These are phyloP conservation scores for Kwoniella dendrophila DNA, from an alignment of 768 basidiomycete species.

Conservation along the genomic window DNA sequence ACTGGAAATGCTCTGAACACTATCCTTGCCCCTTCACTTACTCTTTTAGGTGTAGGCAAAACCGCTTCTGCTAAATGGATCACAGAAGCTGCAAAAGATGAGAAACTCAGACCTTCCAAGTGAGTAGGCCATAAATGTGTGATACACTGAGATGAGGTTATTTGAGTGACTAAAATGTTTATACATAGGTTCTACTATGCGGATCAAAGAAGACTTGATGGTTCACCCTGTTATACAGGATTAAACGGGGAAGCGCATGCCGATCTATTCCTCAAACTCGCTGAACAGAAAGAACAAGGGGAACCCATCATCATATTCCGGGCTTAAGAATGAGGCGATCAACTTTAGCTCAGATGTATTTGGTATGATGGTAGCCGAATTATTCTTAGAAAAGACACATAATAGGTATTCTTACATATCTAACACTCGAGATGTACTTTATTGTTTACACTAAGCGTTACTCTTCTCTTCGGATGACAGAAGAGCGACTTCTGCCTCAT, in stretches of 20 bases:
- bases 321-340: too few species aligned
- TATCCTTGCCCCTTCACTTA: neutral
- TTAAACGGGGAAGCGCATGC: slow-evolving; percentile 11
- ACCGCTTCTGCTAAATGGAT: slow-evolving; percentile 6
- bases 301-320: slow-evolving; percentile 9
- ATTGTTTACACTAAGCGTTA: too few species aligned
- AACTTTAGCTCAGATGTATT: too few species aligned
- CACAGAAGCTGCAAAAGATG: neutral
- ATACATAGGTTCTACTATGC: slow-evolving; percentile 6
- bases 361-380: too few species aligned
- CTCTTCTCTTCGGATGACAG: too few species aligned
- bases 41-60: slow-evolving; percentile 1
- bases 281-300: slow-evolving; percentile 7
- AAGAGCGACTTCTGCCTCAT: too few species aligned
- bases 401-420: too few species aligned
- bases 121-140: neutral
- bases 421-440: too few species aligned
- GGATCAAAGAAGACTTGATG: slow-evolving; percentile 4
- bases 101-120: slow-evolving; percentile 4
- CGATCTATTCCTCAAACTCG: slow-evolving; percentile 6
- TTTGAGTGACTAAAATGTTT: neutral
- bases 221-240: slow-evolving; percentile 4
- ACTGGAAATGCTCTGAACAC: slow-evolving; percentile 9
- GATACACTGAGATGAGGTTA: neutral
- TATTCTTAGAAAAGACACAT: too few species aligned